A percentile compares a stretch with the other conserved stretches of the same genome.
These are phyloP conservation scores for Calonectria pseudoturangicola DNA, from an alignment of 2,329 filamentous ascomycete genomes.

Conservation along the genomic window DNA sequence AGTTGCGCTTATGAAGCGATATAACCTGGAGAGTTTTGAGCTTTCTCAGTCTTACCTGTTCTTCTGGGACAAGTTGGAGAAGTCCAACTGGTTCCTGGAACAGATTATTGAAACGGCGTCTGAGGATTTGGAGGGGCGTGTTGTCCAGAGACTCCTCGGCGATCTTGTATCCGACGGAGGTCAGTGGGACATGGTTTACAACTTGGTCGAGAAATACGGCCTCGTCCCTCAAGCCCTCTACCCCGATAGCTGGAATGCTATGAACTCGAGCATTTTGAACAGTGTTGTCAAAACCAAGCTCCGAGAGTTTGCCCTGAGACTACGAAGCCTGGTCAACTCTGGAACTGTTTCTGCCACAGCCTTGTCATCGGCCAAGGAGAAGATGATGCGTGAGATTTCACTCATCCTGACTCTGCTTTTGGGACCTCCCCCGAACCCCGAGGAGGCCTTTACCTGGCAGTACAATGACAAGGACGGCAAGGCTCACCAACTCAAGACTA, in stretches of 20 bases:
- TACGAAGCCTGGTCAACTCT: constrained; percentile 74
- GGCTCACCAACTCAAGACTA: constrained; percentile 77
- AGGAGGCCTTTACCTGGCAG: constrained; percentile 85
- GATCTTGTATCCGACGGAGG: constrained; percentile 87
- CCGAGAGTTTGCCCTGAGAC: constrained; percentile 85
- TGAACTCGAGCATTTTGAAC: constrained; percentile 82
- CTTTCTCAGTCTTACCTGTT: constrained; percentile 92
- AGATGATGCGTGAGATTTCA: constrained; percentile 88
- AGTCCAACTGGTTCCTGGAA: constrained; percentile 92
- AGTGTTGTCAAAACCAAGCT: constrained; percentile 87
- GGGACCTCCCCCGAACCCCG: constrained; percentile 83
- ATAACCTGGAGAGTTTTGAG: constrained; percentile 86
- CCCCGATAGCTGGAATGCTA: constrained; percentile 87
- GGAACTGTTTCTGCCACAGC: constrained; percentile 58
- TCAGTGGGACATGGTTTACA: constrained; percentile 94
- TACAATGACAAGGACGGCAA: constrained; percentile 82
- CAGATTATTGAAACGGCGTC: constrained; percentile 84
- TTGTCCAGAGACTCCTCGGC: constrained; percentile 81
- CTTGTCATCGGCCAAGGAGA: constrained; percentile 75
- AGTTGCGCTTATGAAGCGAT: constrained; percentile 89
- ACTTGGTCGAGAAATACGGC: constrained; percentile 90
- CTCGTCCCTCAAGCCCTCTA: constrained; percentile 89
- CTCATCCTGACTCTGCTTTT: constrained; percentile 88
- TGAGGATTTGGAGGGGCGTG: constrained; percentile 81
- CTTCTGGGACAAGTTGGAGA: constrained; percentile 96